Conservation (phyloP, 2,329 filamentous ascomycete genomes). For the Aspergillus nomiae region DNA sequence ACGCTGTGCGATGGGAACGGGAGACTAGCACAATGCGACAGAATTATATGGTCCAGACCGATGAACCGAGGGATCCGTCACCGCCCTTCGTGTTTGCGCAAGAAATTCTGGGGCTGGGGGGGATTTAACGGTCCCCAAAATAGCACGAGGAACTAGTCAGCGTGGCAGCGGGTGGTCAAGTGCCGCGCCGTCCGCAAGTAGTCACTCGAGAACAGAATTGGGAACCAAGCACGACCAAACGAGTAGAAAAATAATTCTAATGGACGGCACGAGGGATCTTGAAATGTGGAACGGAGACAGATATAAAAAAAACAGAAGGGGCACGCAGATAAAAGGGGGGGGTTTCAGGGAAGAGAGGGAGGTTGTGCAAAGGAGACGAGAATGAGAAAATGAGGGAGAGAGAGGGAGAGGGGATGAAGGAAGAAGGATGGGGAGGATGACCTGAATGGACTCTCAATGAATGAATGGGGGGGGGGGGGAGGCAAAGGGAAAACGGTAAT, state of each 20-base stretch:
- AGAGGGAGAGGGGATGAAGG: slow-evolving; percentile 6
- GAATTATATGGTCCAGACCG: slow-evolving; percentile 5
- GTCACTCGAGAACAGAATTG: slow-evolving; percentile 5
- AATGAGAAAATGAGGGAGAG: neutral
- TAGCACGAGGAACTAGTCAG: slow-evolving; percentile 27
- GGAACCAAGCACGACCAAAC: neutral
- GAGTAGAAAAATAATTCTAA: slow-evolving; percentile 9
- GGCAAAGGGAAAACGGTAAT: neutral
- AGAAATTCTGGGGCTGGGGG: slow-evolving; percentile 35
- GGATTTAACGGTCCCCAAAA: slow-evolving; percentile 25
- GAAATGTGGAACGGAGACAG: neutral
- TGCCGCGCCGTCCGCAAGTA: slow-evolving; percentile 21
- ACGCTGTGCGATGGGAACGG: slow-evolving; percentile 5
- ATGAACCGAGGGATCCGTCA: slow-evolving; percentile 28
- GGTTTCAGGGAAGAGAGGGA: neutral
- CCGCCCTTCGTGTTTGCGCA: slow-evolving; percentile 30
- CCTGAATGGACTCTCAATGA: neutral
- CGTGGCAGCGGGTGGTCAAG: slow-evolving; percentile 18
- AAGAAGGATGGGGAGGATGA: slow-evolving; percentile 4
- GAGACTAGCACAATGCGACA: slow-evolving; percentile 17
- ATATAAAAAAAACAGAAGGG: slow-evolving; percentile 10
- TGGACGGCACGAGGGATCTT: slow-evolving; percentile 6
- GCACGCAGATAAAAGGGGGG: slow-evolving; percentile 9
- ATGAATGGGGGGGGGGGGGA: neutral
- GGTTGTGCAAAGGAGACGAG: slow-evolving; percentile 1